Evolutionary conservation across 2,329 filamentous ascomycete species (phyloP).

Genomic region (Colletotrichum limetticola): DNA sequence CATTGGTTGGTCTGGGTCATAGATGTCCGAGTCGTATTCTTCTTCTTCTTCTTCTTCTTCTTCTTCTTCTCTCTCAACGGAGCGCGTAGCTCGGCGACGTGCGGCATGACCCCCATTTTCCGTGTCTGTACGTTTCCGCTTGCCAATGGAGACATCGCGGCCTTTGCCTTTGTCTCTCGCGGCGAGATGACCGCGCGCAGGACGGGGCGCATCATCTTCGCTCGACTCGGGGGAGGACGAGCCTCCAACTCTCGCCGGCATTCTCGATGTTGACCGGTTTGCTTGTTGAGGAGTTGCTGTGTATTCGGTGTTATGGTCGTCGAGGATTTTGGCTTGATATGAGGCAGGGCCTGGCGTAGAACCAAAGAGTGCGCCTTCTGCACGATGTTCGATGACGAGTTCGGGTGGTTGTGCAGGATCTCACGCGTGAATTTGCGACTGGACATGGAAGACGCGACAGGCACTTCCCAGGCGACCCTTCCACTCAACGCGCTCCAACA

Average conservation of each 20-base stretch:
- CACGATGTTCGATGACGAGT: background rate
- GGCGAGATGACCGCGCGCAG: slow-evolving; percentile 37
- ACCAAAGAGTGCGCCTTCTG: background rate
- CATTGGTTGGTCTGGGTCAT: slow-evolving; percentile 85
- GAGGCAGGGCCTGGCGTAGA: background rate
- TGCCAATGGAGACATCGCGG: slow-evolving; percentile 25
- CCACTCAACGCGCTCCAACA: slow-evolving; percentile 31
- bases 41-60: no score
- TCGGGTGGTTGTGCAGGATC: background rate
- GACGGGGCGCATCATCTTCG: slow-evolving; percentile 12
- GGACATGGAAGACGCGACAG: slow-evolving; percentile 33
- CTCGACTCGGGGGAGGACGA: slow-evolving; percentile 33
- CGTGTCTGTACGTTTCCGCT: slow-evolving; percentile 34
- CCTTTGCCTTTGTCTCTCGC: slow-evolving; percentile 44
- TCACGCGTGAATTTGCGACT: slow-evolving; percentile 18
- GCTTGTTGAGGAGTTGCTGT: background rate
- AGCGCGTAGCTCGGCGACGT: slow-evolving; percentile 34
- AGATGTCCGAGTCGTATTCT: slow-evolving; percentile 55
- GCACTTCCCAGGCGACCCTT: slow-evolving; percentile 17
- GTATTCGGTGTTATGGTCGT: background rate
- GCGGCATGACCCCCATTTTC: slow-evolving; percentile 17
- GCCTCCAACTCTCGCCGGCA: slow-evolving; percentile 27
- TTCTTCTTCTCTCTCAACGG: slow-evolving; percentile 28
- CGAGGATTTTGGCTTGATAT: background rate
- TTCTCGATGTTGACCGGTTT: background rate